phyloP scores from a whole-genome alignment of 805 yeast species.

The Vanderwaltozyma polyspora region DNA sequence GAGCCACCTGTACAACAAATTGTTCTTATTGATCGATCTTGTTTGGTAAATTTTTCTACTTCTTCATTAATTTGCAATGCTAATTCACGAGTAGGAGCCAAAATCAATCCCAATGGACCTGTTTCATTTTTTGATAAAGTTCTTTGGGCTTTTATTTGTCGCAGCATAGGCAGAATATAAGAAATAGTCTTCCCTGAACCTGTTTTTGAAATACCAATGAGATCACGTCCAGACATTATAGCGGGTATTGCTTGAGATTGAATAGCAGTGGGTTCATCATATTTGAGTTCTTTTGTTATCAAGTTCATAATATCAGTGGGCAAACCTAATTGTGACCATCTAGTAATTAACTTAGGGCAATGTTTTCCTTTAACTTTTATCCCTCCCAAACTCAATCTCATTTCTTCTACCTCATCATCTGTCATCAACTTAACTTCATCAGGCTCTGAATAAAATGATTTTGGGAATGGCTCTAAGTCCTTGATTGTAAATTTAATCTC shows the following conservation, averaged over 20 bases:
- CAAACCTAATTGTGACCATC: conserved; percentile 77
- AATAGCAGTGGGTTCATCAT: conserved; percentile 66
- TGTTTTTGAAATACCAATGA: conserved; percentile 90
- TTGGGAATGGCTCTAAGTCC: conserved; percentile 44
- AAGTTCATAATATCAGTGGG: conserved; percentile 46
- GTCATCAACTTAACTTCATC: conserved; percentile 39
- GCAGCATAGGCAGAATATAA: conserved; percentile 68
- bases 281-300: conserved; percentile 40
- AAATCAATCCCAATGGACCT: conserved; percentile 68
- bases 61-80: conserved; percentile 76
- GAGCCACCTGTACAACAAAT: conserved; percentile 90
- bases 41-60: conserved; percentile 37
- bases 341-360: conserved; percentile 53
- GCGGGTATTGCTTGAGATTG: conserved; percentile 89
- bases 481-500: conserved; percentile 19
- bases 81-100: conserved; percentile 89
- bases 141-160: conserved; percentile 72
- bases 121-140: conserved; percentile 37
- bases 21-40: conserved; percentile 24
- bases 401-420: conserved; percentile 42
- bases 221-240: conserved; percentile 79
- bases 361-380: conserved; percentile 51
- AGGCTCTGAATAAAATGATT: conserved; percentile 48
- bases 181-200: conserved; percentile 95
- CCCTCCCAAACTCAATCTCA: conserved; percentile 48